These are phyloP conservation scores for Naumovozyma dairenensis DNA, from an alignment of 805 yeast species.

Conservation along the genomic window DNA sequence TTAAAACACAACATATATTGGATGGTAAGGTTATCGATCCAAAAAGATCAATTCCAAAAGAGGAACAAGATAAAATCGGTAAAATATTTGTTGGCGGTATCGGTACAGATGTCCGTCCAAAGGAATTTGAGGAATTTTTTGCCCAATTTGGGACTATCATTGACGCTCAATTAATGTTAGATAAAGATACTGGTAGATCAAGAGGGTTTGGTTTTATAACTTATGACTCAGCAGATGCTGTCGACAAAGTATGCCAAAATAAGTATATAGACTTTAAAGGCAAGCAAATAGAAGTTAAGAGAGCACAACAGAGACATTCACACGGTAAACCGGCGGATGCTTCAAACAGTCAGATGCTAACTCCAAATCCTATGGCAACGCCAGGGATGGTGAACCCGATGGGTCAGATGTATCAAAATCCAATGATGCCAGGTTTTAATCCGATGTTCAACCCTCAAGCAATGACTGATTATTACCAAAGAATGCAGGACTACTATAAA, in stretches of 20 bases:
- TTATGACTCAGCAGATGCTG: constrained; percentile 89
- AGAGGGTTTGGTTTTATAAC: constrained; percentile 97
- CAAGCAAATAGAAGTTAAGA: constrained; percentile 71
- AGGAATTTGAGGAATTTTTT: constrained; percentile 79
- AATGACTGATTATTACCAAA: constrained; percentile 55
- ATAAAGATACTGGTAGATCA: constrained; percentile 93
- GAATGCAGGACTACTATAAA: constrained; percentile 44
- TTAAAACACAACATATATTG: constrained; percentile 74
- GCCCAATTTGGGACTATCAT: constrained; percentile 82
- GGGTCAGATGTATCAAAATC: constrained; percentile 27
- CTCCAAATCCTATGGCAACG: constrained; percentile 18
- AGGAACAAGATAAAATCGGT: constrained; percentile 93
- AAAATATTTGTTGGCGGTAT: constrained; percentile 97
- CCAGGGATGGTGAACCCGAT: constrained; percentile 13
- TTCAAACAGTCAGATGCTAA: constrained; percentile 14
- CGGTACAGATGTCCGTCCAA: constrained; percentile 86
- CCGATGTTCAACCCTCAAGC: constrained; percentile 40
- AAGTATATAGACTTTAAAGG: constrained; percentile 81
- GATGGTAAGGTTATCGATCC: constrained; percentile 98
- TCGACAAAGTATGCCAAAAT: constrained; percentile 75
- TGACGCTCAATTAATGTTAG: constrained; percentile 95
- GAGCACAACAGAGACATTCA: constrained; percentile 76
- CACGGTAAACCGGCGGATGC: constrained; percentile 26
- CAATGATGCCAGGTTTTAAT: constrained; percentile 28
- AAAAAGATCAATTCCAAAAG: constrained; percentile 93